Evolutionary conservation across 2,329 filamentous ascomycete species (phyloP).

Genomic region (Septoria linicola): DNA sequence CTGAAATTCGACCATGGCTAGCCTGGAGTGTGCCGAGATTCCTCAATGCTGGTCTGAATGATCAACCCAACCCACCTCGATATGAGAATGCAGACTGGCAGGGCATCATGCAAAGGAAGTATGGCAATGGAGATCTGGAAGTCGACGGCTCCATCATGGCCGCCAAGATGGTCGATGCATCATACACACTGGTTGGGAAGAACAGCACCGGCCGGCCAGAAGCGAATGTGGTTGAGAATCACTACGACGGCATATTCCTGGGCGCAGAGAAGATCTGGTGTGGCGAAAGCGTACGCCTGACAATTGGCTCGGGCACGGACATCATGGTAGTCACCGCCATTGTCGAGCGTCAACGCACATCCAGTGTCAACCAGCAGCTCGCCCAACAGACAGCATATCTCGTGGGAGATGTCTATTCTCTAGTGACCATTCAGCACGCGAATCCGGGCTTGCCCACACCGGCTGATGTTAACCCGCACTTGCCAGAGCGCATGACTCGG

Average conservation of each 20-base stretch:
- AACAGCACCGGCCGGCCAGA: slow-evolving; percentile 42
- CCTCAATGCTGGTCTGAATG: slow-evolving; percentile 47
- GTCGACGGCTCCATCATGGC: slow-evolving; percentile 60
- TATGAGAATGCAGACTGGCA: slow-evolving; percentile 56
- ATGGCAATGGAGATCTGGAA: slow-evolving; percentile 51
- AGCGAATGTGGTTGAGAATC: slow-evolving; percentile 42
- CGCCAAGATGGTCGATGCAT: slow-evolving; percentile 55
- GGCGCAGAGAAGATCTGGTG: slow-evolving; percentile 61
- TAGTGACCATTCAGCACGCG: slow-evolving; percentile 43
- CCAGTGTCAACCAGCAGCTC: slow-evolving; percentile 29
- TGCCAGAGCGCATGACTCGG: slow-evolving; percentile 53
- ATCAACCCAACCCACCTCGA: slow-evolving; percentile 38
- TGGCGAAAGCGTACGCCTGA: slow-evolving; percentile 58
- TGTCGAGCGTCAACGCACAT: slow-evolving; percentile 40
- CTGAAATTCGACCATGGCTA: slow-evolving; percentile 55
- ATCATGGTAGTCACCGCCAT: slow-evolving; percentile 51
- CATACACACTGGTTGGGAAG: slow-evolving; percentile 55
- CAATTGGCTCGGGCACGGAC: slow-evolving; percentile 45
- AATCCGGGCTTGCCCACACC: slow-evolving; percentile 39
- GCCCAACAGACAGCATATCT: slow-evolving; percentile 39
- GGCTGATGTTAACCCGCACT: slow-evolving; percentile 40
- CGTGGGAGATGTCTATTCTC: slow-evolving; percentile 54
- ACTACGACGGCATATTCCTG: slow-evolving; percentile 56
- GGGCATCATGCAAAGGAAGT: slow-evolving; percentile 41
- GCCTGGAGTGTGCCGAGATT: slow-evolving; percentile 58